Base-by-base conservation (phyloP, 176 grass and related monocot genomes). In the Zizania latifolia region DNA sequence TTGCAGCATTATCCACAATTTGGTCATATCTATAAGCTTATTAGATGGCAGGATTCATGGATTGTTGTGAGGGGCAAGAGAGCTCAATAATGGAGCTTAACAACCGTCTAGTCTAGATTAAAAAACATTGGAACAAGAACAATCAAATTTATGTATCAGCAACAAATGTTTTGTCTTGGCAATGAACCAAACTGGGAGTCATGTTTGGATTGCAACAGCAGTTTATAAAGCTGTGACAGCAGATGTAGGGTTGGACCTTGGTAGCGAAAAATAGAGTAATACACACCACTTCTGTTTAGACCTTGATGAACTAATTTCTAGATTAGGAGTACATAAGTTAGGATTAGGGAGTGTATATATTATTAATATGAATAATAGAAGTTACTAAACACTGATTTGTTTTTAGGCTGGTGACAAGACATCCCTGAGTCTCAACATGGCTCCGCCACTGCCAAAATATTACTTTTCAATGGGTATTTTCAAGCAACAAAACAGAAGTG, bases 1-100 rank as follows among this genome's bases (percentile, higher is more conserved):
- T 64, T 87, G 21, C 34, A 65, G 79, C 72, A 82, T 72, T 82
- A 71, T 82, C 64, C 78, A 72, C 58, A 9, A 45, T 71, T 56
- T 77, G 79, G 58, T 86, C 45, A 59, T 66, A 5, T 82, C 24
- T 67, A 0, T 48, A 37, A 44, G 56, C 30, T 21, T 77, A 82
- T 57, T 65, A 63, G n/a, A 32, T 14, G 69, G 24, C 60, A 67
- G 34, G 63, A n/a, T 68, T 72, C 61, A 61, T n/a, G 4, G 51
- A 56, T 31, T 29, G 29, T 64, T 45, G 28, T 65, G 37, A 5
- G 9, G 15, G 71, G 16, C 44, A 75, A 64, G 17, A 34, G 73
- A 71, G 45, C 58, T 86, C 72, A 40, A 64, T 77, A 8, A 81
- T 58, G 72, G 35, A 29, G 30, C 22, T 82, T 65, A 16, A n/a